Base-by-base conservation (phyloP, 75 land plant genomes). In the Sequoiadendron giganteum region DNA sequence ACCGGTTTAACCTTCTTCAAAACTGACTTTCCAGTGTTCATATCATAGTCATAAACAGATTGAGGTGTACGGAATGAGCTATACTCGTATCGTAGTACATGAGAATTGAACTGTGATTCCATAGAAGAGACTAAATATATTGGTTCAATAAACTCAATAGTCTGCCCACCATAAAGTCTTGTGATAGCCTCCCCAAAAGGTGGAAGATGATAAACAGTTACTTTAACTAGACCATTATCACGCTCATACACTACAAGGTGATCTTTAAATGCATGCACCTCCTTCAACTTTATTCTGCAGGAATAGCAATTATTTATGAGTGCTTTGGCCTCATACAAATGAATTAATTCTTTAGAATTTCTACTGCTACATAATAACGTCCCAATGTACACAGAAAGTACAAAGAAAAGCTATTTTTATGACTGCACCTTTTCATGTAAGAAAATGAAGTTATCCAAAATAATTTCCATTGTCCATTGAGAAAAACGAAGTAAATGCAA, bases 41-140 rank as follows among this genome's bases (percentile, higher is more conserved):
- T 95, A 87, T 98, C 99, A 94, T 97, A 95, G 89, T 98, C 99
- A 93, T 94, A 98, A 18, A 97, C 95, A 85, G 99, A 95, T 43
- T 49, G 88, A 80, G 99, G 99, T 65, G 99, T 98, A 85, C 87
- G 92, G 90, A 98, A n/a, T 73, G 99, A 97, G 89, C 95, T 95
- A 92, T 97, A 98, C 68, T 84, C 90, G 89, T 92, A 98, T 80
- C 99, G 93, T 55, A 97, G 92, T 88, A 98, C 88, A 58, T 91
- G 94, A 58, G 99, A 95, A 39, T 93, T 89, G 85, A 90, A 98
- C 55, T 93, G 86, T 89, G 93, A 91, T 42, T 93, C 91, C 87
- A 85, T 88, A 19, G 91, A 84, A 52, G 93, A 91, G 84, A 94
- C 90, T 32, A 93, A 90, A 87, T 98, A 98, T 39, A 92, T 83